A percentile compares a stretch with the other conserved stretches of the same genome.
These are phyloP conservation scores for Xerocomellus dryophilus DNA, from an alignment of 768 basidiomycete species.

Conservation along the genomic window DNA sequence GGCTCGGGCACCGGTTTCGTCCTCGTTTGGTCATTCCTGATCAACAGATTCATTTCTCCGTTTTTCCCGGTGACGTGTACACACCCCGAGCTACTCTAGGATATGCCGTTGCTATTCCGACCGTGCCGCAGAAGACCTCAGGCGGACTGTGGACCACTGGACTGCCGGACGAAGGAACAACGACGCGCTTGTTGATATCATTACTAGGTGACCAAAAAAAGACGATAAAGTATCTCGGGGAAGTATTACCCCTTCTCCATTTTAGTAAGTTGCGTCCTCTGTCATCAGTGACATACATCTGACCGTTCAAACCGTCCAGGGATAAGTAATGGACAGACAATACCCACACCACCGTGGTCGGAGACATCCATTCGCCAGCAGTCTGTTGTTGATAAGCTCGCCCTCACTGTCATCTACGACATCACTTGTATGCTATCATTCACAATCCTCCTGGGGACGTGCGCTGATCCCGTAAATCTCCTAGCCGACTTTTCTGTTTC, in stretches of 20 bases:
- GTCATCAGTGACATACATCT: not conserved
- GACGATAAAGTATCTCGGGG: not conserved
- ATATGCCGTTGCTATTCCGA: not conserved
- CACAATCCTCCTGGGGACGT: not conserved
- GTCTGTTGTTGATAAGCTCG: not conserved
- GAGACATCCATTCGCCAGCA: not conserved
- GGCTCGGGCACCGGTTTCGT: not conserved
- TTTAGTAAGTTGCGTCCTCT: not conserved
- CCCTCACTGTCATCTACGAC: not conserved
- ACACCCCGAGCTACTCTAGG: slow-evolving; percentile 1
- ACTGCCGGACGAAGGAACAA: not conserved
- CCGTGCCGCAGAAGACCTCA: not conserved
- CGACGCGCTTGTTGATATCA: not conserved
- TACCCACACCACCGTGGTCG: not conserved
- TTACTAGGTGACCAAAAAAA: not conserved
- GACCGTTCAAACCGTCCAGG: not conserved
- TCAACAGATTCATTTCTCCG: slow-evolving; percentile 4
- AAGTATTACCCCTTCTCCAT: slow-evolving; percentile 5
- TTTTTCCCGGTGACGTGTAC: not conserved
- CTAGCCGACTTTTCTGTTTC: not conserved
- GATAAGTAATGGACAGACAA: not conserved
- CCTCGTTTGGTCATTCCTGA: slow-evolving; percentile 6
- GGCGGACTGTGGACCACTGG: not conserved
- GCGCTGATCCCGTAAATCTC: not conserved
- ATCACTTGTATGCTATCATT: not conserved